These are phyloP conservation scores for Daldinia bambusicola DNA, from an alignment of 495 filamentous ascomycete genomes.

Conservation along the genomic window DNA sequence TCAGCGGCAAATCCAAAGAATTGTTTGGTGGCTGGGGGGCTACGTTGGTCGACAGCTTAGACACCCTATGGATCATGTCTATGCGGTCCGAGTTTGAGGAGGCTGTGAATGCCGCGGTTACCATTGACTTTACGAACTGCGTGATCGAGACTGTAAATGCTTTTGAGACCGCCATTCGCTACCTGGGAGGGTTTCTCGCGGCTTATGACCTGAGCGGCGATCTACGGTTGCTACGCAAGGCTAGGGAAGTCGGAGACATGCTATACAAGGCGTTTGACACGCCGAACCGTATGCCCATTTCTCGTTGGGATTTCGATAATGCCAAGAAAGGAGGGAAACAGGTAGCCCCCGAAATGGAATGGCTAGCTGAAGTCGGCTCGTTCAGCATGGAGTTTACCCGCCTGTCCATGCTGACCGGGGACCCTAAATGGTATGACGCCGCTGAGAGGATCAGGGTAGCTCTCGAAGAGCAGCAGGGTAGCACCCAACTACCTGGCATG, in stretches of 20 bases:
- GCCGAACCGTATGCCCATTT: constrained; percentile 84
- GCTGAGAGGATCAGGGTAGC: constrained; percentile 78
- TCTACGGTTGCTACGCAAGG: constrained; percentile 72
- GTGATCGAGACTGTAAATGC: constrained; percentile 65
- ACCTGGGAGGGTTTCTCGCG: constrained; percentile 80
- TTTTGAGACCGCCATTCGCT: constrained; percentile 83
- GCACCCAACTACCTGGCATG: constrained; percentile 74
- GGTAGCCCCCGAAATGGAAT: constrained; percentile 59
- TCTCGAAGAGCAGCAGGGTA: constrained; percentile 72
- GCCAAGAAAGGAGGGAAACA: constrained; percentile 80
- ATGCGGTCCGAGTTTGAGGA: constrained; percentile 86
- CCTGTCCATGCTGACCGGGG: constrained; percentile 80
- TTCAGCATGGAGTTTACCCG: constrained; percentile 85
- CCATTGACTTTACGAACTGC: constrained; percentile 84
- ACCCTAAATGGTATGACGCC: constrained; percentile 86
- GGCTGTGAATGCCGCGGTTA: constrained; percentile 73
- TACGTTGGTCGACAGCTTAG: constrained; percentile 89
- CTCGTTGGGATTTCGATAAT: constrained; percentile 74
- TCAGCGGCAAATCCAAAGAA: constrained; percentile 64
- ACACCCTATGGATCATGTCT: constrained; percentile 95
- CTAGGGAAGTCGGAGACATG: constrained; percentile 79
- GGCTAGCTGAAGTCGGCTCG: constrained; percentile 79
- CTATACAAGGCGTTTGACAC: constrained; percentile 88
- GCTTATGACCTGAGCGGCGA: constrained; percentile 81
- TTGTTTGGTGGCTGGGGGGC: constrained; percentile 94